Conservation (phyloP, 2,329 filamentous ascomycete species). For the Exophiala alcalophila region DNA sequence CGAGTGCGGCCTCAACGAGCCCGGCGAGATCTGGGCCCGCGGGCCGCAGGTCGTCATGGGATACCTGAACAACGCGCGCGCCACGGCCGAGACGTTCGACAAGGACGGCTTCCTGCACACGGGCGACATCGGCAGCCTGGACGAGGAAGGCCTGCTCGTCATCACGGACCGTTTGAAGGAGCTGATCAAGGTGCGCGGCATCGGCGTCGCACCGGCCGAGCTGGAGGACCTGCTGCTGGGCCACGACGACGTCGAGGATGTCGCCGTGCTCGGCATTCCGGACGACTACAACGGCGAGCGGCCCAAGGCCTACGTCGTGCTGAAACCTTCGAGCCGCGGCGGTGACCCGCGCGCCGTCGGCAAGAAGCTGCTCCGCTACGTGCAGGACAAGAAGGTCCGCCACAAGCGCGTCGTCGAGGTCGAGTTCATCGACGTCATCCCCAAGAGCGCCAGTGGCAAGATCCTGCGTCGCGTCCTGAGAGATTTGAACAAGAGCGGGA, state of each 20-base stretch:
- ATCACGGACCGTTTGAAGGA: conserved; percentile 73
- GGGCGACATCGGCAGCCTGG: conserved; percentile 63
- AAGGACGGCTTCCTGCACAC: conserved; percentile 57
- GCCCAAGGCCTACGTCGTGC: conserved; percentile 46
- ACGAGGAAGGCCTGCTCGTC: conserved; percentile 55
- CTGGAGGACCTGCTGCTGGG: conserved; percentile 46
- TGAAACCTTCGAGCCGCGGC: conserved; percentile 14
- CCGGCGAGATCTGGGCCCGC: conserved; percentile 64
- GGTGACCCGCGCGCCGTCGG: conserved; percentile 15
- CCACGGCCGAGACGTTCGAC: conserved; percentile 68
- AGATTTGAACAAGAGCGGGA: conserved; percentile 26
- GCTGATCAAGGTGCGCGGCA: conserved; percentile 53
- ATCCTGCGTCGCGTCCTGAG: conserved; percentile 39
- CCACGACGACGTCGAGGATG: conserved; percentile 46
- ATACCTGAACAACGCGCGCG: conserved; percentile 70
- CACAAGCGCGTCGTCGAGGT: conserved; percentile 40
- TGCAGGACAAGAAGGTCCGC: conserved; percentile 40
- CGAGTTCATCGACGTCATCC: conserved; percentile 51
- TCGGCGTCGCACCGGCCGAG: conserved; percentile 47
- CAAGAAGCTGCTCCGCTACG: conserved; percentile 32
- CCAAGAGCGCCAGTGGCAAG: conserved; percentile 51
- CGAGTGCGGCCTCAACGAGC: conserved; percentile 52
- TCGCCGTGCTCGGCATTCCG: conserved; percentile 47
- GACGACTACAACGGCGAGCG: conserved; percentile 36
- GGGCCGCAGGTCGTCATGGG: conserved; percentile 79